Base-by-base conservation (phyloP, 306 rosid genomes). In the Styphnolobium japonicum region DNA sequence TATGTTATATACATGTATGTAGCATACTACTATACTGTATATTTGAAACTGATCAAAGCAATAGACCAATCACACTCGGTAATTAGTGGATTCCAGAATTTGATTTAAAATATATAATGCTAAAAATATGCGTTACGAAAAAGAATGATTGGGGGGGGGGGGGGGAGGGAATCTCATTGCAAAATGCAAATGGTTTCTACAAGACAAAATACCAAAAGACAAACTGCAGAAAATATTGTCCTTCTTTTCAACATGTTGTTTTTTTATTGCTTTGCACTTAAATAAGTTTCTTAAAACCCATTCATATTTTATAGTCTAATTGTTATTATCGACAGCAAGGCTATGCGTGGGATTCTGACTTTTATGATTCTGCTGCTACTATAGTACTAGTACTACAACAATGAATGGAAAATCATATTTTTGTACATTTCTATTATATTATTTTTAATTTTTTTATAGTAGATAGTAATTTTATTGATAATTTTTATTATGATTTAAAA, bases 191-290 rank as follows among this genome's bases (percentile, higher is more conserved):
- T 34, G 7, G 48, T 34, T 74, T 79, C n/a, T 7, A 71, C 45
- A 31, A 43, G 72, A 78, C 80, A 71, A 77, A 58, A 62, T 10
- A 43, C 58, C 51, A 71, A 71, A 57, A 6, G 76, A 77, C 68
- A 37, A 60, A 22, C 74, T 77, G 39, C 67, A 2, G 3, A 40
- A 65, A 19, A 65, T 31, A 29, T 21, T 74, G 11, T 11, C 83
- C 16, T 64, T 11, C 27, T 63, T 71, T 52, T 29, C 29, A 21
- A 56, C 39, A 60, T 58, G 3, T 3, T 27, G 31, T 42, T 19
- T n/a, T 56, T 40, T 55, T 37, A 14, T 55, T 56, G 57, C 4
- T 21, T 52, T n/a, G 3, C 61, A n/a, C 49, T 62, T 18, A 62
- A 25, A 15, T 52, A 66, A 67, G 18, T 39, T 64, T 19, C n/a